Percentiles rank a stretch among this genome's conserved stretches.
These are phyloP conservation scores for Rhodotorula sp. DNA, from an alignment of 1,284 basidiomycete genomes.

Conservation along the genomic window DNA sequence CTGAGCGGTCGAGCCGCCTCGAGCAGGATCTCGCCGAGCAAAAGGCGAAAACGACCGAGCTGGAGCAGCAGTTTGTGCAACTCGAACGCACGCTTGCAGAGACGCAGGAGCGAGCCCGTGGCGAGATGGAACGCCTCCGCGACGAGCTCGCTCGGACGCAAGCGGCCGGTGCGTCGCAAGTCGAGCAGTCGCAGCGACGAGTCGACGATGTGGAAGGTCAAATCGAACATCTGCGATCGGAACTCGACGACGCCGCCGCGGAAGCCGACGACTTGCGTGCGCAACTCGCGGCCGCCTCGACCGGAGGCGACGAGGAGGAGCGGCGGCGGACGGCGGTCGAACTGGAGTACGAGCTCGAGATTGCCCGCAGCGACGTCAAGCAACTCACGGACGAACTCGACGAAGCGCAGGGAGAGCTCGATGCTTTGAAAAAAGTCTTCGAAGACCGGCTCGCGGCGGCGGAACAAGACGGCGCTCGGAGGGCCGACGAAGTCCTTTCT, in stretches of 20 bases:
- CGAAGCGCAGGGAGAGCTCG: not conserved
- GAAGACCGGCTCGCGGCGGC: not conserved
- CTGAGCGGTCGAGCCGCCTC: not conserved
- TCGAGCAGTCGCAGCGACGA: not conserved
- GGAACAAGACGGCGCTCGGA: not conserved
- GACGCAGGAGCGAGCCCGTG: not conserved
- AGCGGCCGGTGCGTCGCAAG: not conserved
- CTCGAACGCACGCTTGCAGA: conserved; percentile 5
- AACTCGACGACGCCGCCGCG: not conserved
- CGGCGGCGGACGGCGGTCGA: not conserved
- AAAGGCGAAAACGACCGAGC: not conserved
- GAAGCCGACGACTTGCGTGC: not conserved
- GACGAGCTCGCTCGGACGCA: not conserved
- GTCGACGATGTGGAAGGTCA: not conserved
- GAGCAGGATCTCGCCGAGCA: not conserved
- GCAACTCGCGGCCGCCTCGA: not conserved
- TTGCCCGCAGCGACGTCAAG: not conserved
- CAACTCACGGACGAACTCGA: not conserved
- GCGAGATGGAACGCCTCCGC: conserved; percentile 8
- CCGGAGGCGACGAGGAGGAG: not conserved
- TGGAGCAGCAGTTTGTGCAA: conserved; percentile 16
- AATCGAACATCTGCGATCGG: not conserved
- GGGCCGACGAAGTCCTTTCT: not conserved
- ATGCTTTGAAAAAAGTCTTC: not conserved
- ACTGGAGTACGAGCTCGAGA: not conserved